A percentile compares a stretch with the other conserved stretches of the same genome.
Conservation (phyloP, 1,284 basidiomycete species). For the Irpex sp. region DNA sequence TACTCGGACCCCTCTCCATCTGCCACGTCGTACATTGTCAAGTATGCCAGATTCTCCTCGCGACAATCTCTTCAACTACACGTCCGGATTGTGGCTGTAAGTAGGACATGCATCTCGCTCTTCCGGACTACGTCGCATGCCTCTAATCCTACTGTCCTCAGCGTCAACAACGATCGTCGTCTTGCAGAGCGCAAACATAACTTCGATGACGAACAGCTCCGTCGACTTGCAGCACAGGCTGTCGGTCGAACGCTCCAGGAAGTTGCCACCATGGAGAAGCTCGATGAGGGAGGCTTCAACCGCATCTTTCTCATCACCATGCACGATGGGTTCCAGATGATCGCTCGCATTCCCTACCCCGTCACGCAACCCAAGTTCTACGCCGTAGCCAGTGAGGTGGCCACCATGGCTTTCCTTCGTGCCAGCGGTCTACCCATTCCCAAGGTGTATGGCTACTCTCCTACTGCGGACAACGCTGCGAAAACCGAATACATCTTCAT, state of each 20-base stretch:
- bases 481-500: slow-evolving; percentile 51
- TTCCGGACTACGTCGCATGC: slow-evolving; percentile 11
- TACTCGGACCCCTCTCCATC: slow-evolving; percentile 14
- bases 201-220: slow-evolving; percentile 39
- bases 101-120: slow-evolving; percentile 24
- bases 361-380: slow-evolving; percentile 38
- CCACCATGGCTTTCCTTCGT: slow-evolving; percentile 42
- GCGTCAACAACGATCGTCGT: slow-evolving; percentile 42
- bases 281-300: slow-evolving; percentile 44
- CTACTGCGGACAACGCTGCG: slow-evolving; percentile 43
- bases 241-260: slow-evolving; percentile 32
- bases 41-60: slow-evolving; percentile 24
- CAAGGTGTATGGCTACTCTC: slow-evolving; percentile 48
- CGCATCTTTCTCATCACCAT: slow-evolving; percentile 44
- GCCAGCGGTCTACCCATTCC: slow-evolving; percentile 37
- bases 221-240: slow-evolving; percentile 45
- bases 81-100: slow-evolving; percentile 42
- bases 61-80: slow-evolving; percentile 38
- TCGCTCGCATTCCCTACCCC: slow-evolving; percentile 48
- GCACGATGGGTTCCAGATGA: slow-evolving; percentile 38
- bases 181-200: slow-evolving; percentile 37
- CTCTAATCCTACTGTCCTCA: slow-evolving; percentile 24
- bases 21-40: slow-evolving; percentile 33
- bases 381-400: slow-evolving; percentile 48
- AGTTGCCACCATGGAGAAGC: slow-evolving; percentile 34